Conservation (phyloP, 768 basidiomycete genomes). For the Suillus paluster region DNA sequence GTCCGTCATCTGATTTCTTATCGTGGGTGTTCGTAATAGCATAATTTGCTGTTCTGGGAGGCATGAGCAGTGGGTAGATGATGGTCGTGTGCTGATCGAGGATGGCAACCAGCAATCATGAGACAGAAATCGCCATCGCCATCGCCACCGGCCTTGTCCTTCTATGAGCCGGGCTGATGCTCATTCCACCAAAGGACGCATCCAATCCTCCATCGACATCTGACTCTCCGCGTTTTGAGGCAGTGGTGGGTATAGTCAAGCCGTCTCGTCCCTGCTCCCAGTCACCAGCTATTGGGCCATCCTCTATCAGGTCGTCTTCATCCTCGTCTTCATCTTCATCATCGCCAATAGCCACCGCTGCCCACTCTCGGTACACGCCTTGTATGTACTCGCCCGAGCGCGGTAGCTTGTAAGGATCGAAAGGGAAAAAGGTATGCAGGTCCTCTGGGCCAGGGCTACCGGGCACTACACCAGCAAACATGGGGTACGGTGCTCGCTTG, state of each 20-base stretch:
- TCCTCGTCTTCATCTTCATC: conserved; percentile 76
- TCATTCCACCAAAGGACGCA: conserved; percentile 78
- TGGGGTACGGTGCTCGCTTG: conserved; percentile 61
- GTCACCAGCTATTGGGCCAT: conserved; percentile 27
- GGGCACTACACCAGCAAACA: conserved; percentile 27
- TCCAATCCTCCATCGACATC: conserved; percentile 64
- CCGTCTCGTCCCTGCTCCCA: conserved; percentile 5
- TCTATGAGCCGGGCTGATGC: conserved; percentile 70
- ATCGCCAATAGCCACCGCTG: conserved; percentile 69
- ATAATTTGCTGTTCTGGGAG: neutral
- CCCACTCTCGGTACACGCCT: conserved; percentile 89
- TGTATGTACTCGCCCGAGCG: conserved; percentile 79
- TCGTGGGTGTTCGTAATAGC: conserved; percentile 1
- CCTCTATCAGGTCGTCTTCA: conserved; percentile 54
- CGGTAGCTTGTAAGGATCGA: conserved; percentile 94
- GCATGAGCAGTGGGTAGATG: neutral
- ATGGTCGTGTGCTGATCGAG: neutral
- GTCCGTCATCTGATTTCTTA: neutral
- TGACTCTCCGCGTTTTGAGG: conserved; percentile 22
- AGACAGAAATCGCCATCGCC: conserved; percentile 10
- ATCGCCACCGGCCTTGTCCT: conserved; percentile 22
- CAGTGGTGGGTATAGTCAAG: conserved; percentile 27
- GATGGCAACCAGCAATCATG: neutral
- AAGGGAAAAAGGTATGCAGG: conserved; percentile 95
- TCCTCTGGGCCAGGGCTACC: conserved; percentile 55